Base-by-base conservation (phyloP, 192 early-diverging fungal species). In the Podila horticola region DNA sequence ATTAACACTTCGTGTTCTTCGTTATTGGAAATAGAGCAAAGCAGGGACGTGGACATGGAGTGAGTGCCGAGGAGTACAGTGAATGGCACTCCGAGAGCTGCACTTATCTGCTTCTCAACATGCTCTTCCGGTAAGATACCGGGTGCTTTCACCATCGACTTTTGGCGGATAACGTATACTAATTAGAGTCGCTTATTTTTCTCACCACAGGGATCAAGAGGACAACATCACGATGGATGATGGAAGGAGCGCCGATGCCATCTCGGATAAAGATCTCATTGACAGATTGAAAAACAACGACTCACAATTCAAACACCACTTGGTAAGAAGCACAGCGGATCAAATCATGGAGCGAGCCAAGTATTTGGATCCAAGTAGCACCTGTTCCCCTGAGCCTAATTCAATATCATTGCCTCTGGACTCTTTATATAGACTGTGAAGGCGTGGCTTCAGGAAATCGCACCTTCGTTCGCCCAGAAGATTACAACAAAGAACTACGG, bases 81-180 rank as follows among this genome's bases (percentile, higher is more conserved):
- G 55, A 72, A 30, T 81, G 77, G 77, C 71, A 81, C 33, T 58
- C 70, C 1, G 77, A 81, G 55, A 50, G 71, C n/a, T 61, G 69
- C 12, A 81, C 77, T 19, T 81, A 71, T 71, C n/a, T 81, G 7
- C 67, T 81, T 28, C 62, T 81, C 3, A 31, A 50, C 26, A 69
- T 64, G 13, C 77, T 81, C 48, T 67, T 72, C 15, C 58, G 62
- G 74, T 76, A 76, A 10, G 5, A 29, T 45, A 24, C 34, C 5
- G 12, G 19, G 4, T n/a, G 2, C 17, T 51, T 24, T 26, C 7
- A 62, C 2, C 12, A 17, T 20, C 30, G n/a, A 41, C n/a, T 45
- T 68, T 17, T 66, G 29, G 19, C 41, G 6, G 31, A 15, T 4
- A 45, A 2, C 41, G 15, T 13, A 45, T 17, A 45, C 41, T 45